phyloP scores from a whole-genome alignment of 257 asterid species.

The Thymus quinquecostatus region DNA sequence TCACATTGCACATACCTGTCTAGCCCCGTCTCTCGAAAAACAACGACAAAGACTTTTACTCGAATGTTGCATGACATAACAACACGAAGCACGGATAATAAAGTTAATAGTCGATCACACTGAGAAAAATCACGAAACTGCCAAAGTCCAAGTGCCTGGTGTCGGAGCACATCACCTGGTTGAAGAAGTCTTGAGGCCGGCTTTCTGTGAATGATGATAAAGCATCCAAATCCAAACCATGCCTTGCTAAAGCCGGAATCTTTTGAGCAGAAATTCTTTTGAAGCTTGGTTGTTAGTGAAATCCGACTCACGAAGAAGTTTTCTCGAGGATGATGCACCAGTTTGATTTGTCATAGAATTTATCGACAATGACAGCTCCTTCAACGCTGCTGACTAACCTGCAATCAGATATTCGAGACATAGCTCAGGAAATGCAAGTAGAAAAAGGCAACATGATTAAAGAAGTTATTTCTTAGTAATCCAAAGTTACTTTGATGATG shows the following conservation, averaged over 20 bases:
- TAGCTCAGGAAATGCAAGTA: not conserved
- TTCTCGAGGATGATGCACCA: conserved; percentile 96
- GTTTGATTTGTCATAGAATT: conserved; percentile 88
- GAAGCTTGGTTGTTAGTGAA: conserved; percentile 17
- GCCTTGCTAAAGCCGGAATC: not conserved
- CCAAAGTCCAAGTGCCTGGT: not conserved
- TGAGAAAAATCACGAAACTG: conserved; percentile 14
- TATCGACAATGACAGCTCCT: conserved; percentile 75
- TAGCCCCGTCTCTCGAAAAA: not conserved
- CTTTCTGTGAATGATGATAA: not conserved
- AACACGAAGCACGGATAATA: conserved; percentile 10
- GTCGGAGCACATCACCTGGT: not conserved
- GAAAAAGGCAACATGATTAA: not conserved
- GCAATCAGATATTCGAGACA: conserved; percentile 25
- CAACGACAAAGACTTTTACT: not conserved
- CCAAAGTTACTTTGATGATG: not conserved
- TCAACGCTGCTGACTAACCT: conserved; percentile 71
- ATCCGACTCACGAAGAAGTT: conserved; percentile 40
- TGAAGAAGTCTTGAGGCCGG: not conserved
- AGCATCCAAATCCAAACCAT: not conserved
- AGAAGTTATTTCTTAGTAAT: not conserved
- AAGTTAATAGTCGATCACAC: conserved; percentile 1
- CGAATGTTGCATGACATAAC: conserved; percentile 3
- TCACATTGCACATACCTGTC: not conserved
- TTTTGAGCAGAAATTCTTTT: not conserved